Conservation (phyloP, 495 filamentous ascomycete species). For the Daldinia decipiens region DNA sequence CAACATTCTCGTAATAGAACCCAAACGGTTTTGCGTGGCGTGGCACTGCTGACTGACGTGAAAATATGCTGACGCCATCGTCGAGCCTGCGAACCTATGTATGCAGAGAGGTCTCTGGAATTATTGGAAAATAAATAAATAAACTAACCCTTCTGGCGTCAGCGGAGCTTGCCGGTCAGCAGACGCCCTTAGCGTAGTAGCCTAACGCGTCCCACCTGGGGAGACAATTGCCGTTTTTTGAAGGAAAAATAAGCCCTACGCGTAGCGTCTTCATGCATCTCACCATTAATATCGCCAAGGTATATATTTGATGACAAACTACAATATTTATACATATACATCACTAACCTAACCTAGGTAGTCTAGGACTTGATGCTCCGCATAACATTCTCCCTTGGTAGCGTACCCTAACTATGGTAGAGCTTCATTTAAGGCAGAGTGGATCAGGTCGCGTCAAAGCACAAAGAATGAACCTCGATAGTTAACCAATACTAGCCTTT, state of each 20-base stretch:
- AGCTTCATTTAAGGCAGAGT: not conserved
- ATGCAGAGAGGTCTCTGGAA: not conserved
- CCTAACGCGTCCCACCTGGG: slow-evolving; percentile 1
- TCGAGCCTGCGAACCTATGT: too few species aligned
- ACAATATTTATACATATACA: not conserved
- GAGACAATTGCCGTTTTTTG: not conserved
- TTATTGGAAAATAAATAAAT: not conserved
- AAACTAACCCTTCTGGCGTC: not conserved
- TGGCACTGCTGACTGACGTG: not conserved
- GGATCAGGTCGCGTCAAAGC: not conserved
- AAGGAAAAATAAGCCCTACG: too few species aligned
- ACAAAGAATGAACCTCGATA: not conserved
- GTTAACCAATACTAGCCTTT: not conserved
- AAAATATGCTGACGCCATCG: not conserved
- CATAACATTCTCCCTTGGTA: not conserved
- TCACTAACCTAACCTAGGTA: not conserved
- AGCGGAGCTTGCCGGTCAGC: not conserved
- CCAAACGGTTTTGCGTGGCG: too few species aligned
- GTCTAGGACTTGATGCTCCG: not conserved
- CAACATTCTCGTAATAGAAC: too few species aligned
- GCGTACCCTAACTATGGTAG: not conserved
- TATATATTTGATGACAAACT: slow-evolving; percentile 1
- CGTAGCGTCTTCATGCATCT: too few species aligned
- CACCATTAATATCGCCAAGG: not conserved
- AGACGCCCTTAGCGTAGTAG: not conserved